Evolutionary conservation across 805 yeast species (phyloP), one percentile per base, ranked within the genome.

Genomic region (Phaffomyces antillensis): DNA sequence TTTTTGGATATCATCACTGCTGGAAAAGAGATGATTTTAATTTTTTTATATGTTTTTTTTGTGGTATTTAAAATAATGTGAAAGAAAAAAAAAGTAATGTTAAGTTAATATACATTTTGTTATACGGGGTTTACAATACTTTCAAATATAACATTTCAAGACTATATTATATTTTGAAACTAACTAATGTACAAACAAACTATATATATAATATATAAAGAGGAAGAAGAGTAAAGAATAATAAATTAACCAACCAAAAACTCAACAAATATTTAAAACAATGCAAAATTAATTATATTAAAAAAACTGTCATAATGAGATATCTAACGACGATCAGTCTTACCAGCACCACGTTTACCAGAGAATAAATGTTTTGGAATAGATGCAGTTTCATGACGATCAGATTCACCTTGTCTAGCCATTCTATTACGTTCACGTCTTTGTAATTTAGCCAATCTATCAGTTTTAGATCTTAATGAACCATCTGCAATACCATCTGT

Each of bases 341-440:
- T 84, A 66, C 97, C 97, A 60, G 79, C 81, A 73, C 97, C 95
- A 71, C 99, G 82, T 77, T 93, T 93, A 71, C 99, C 99, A 59
- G 88, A 71, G 73, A 84, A 86, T 76, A 93, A 75, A 71, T 93
- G 99, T 74, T 90, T 91, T 52, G 97, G 96, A 71, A 86, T 67
- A 50, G 86, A 72, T 42, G 86, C 93, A 44, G 89, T 77, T 46
- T 79, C 73, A 65, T 88, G 96, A 68, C 98, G 83, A 70, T 93
- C 99, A 61, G 86, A 85, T 72, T 93, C 99, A 72, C 98, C 96
- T 54, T 81, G 85, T 68, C 95, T 82, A 37, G 97, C 96, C 61
- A 74, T 67, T 73, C 90, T 83, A 70, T 90, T 87, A 72, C 98
- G 81, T 62, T 86, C 95, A 70, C 96, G 82, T 78, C 96, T 87